These are phyloP conservation scores for Powellomyces hirtus DNA, from an alignment of 192 early-diverging fungal species.

Conservation along the genomic window DNA sequence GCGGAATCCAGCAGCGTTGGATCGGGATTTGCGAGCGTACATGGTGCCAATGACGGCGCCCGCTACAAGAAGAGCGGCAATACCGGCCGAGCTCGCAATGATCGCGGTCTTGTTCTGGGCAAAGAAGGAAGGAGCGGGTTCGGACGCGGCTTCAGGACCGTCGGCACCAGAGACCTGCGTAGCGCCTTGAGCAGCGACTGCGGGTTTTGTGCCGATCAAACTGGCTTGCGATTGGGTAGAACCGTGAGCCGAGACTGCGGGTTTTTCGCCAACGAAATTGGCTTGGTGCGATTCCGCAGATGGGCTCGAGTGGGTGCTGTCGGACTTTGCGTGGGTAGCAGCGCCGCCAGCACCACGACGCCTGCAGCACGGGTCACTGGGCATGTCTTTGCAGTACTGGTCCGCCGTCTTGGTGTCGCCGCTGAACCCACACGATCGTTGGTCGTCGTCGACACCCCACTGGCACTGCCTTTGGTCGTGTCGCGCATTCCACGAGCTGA, in stretches of 20 bases:
- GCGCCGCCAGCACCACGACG: background rate
- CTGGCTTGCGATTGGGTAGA: background rate
- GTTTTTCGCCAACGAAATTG: background rate
- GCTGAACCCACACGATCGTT: slow-evolving; percentile 31
- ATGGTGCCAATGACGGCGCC: slow-evolving; percentile 13
- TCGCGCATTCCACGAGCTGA: background rate
- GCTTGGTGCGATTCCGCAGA: background rate
- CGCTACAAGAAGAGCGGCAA: slow-evolving; percentile 11
- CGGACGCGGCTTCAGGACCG: background rate
- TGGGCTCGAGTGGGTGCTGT: no score
- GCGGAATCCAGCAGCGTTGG: background rate
- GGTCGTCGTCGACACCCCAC: slow-evolving; percentile 31
- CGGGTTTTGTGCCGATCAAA: background rate
- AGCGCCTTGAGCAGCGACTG: background rate
- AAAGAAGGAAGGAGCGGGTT: background rate
- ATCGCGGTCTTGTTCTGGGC: slow-evolving; percentile 21
- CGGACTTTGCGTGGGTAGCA: background rate
- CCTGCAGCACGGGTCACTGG: slow-evolving; percentile 26
- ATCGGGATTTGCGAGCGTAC: background rate
- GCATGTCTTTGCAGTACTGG: slow-evolving; percentile 31
- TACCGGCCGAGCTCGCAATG: slow-evolving; percentile 20
- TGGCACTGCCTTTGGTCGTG: background rate
- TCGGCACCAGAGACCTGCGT: background rate
- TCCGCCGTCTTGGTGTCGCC: slow-evolving; percentile 32
- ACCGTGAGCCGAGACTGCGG: background rate